Evolutionary conservation across 2,329 filamentous ascomycete genomes (phyloP), one percentile per base, ranked within the genome.

Genomic region (Boeremia lycopersici): DNA sequence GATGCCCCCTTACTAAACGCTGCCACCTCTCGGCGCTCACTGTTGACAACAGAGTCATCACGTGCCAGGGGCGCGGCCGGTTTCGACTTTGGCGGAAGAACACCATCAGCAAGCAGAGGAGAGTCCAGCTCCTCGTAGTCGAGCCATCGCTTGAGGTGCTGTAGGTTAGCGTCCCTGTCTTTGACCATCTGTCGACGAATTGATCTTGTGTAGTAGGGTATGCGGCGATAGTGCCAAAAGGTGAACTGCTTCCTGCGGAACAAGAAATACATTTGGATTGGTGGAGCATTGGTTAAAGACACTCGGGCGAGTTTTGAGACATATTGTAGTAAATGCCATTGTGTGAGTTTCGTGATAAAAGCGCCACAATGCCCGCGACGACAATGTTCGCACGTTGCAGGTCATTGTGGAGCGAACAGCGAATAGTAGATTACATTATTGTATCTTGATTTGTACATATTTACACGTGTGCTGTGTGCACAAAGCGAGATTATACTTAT

Each of bases 111-210:
- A 4, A 39, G 12, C 3, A 1, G 13, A 29, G 47, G 33, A 34
- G 39, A 38, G 12, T 17, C 23, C 26, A 34, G 11, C 25, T 43
- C 13, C n/a, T 51, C 48, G 10, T 51, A 51, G 17, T 44, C 35
- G 2, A 51, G 48, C 48, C 48, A 51, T 4, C 48, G 34, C 26
- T 26, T 33, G 1, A 51, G 48, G n/a, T 44, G 40, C 12, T 38
- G 26, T 8, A 51, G 31, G 13, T 51, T 44, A 1, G 17, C 26
- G 13, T 12, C n/a, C 5, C 15, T n/a, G n/a, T 51, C 33, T 26
- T 38, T 26, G 2, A 26, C 11, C 48, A 51, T 51, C 13, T 17
- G 33, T 7, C n/a, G 33, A 4, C 40, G 48, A 7, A 6, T 31
- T 3, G 48, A 12, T 10, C 17, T 4, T 5, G 48, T 51, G 40